phyloP scores from a whole-genome alignment of 1,139 yeast genomes.

The Groenewaldozyma sp. region DNA sequence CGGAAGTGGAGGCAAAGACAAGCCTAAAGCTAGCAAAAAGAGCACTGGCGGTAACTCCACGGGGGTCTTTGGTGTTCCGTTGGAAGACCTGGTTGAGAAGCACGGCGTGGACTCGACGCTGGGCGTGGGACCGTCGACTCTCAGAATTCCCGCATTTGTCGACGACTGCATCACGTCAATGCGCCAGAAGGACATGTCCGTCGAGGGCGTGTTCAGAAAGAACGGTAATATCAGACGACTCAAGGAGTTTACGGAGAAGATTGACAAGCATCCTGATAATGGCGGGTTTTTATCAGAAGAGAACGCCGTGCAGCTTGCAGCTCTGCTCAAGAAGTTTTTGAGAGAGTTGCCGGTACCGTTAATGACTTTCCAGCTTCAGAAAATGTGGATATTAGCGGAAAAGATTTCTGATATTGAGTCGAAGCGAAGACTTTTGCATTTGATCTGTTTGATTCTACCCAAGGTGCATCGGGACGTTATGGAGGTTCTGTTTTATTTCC shows the following conservation, averaged over 20 bases:
- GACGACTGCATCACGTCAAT: conserved; percentile 81
- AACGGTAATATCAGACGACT: conserved; percentile 89
- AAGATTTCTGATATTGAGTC: conserved; percentile 23
- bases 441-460: conserved; percentile 76
- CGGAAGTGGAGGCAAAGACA: conserved; percentile 25
- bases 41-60: conserved; percentile 24
- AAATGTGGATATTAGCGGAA: conserved; percentile 74
- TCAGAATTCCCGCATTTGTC: conserved; percentile 75
- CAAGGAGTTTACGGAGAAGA: conserved; percentile 62
- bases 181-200: conserved; percentile 89
- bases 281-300: conserved; percentile 69
- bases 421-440: conserved; percentile 49
- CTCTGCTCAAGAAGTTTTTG: conserved; percentile 80
- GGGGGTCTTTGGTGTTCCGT: conserved; percentile 68
- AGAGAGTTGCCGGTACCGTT: conserved; percentile 91
- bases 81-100: conserved; percentile 59
- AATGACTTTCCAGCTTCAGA: conserved; percentile 66
- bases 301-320: conserved; percentile 88
- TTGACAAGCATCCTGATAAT: conserved; percentile 65
- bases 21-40: conserved; percentile 25
- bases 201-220: conserved; percentile 92
- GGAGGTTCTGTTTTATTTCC: conserved; percentile 77
- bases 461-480: conserved; percentile 72
- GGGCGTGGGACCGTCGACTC: conserved; percentile 71
- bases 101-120: conserved; percentile 82